These are phyloP conservation scores for Omphalotus olearius DNA, from an alignment of 1,284 basidiomycete genomes.

Conservation along the genomic window DNA sequence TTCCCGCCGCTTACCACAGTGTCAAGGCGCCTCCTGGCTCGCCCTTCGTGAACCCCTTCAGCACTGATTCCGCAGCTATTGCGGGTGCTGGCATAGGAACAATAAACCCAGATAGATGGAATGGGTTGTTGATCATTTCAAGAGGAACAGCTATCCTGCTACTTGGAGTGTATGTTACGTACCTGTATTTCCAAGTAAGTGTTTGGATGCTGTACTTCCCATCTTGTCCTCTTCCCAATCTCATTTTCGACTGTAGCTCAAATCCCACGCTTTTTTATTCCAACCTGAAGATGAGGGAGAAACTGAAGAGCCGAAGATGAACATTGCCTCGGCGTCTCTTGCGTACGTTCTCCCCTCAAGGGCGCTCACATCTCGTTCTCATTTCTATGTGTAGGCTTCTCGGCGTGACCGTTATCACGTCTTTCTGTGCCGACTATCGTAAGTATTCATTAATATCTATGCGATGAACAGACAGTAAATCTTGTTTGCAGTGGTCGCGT, in stretches of 20 bases:
- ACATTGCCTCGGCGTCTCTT: conserved; percentile 54
- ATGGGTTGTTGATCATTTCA: conserved; percentile 74
- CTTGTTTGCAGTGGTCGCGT: conserved; percentile 65
- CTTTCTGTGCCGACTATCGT: conserved; percentile 84
- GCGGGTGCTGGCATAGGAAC: background rate
- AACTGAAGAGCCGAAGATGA: conserved; percentile 60
- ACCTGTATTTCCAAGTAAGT: conserved; percentile 72
- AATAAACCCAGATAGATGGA: conserved; percentile 27
- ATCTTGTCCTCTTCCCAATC: background rate
- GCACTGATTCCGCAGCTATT: background rate
- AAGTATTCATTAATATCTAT: conserved; percentile 24
- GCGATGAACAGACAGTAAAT: conserved; percentile 1
- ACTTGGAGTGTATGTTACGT: conserved; percentile 78
- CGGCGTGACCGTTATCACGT: conserved; percentile 72
- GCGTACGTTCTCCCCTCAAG: conserved; percentile 36
- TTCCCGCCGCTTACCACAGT: conserved; percentile 85
- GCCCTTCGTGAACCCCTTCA: background rate
- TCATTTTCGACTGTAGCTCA: conserved; percentile 22
- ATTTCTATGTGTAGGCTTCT: conserved; percentile 41
- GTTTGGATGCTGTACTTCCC: background rate
- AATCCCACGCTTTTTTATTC: conserved; percentile 34
- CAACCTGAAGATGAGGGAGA: conserved; percentile 20
- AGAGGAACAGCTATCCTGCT: conserved; percentile 83
- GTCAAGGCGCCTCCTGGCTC: conserved; percentile 25
- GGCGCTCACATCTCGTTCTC: background rate